Percentiles rank a stretch among this genome's conserved stretches.
Conservation (phyloP, 1,284 basidiomycete genomes). For the Meripilus lineatus region DNA sequence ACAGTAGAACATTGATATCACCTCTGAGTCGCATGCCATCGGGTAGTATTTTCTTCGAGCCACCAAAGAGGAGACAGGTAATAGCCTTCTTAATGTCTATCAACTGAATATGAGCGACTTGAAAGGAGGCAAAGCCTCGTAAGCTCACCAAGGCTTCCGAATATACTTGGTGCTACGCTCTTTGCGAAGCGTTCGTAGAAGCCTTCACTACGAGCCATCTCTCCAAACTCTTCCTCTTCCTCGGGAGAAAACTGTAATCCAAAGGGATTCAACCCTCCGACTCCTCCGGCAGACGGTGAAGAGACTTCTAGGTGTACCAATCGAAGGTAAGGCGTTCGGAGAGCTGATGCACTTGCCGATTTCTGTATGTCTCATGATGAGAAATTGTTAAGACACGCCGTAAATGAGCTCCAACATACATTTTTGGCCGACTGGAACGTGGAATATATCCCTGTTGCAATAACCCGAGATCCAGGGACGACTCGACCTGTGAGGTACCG, state of each 20-base stretch:
- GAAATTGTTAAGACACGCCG: background rate
- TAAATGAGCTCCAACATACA: conserved; percentile 36
- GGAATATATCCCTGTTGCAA: conserved; percentile 96
- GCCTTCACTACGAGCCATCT: conserved; percentile 84
- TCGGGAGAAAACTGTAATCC: conserved; percentile 88
- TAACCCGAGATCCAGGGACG: conserved; percentile 90
- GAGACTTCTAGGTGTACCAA: conserved; percentile 89
- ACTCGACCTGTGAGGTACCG: conserved; percentile 87
- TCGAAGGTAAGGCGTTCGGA: conserved; percentile 93
- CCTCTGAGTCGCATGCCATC: conserved; percentile 97
- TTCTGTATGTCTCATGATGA: conserved; percentile 47
- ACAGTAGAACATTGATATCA: conserved; percentile 95
- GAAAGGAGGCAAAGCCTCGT: background rate
- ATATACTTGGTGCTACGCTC: conserved; percentile 97
- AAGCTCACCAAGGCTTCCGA: conserved; percentile 79
- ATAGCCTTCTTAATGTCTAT: conserved; percentile 98
- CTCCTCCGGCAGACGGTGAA: conserved; percentile 67
- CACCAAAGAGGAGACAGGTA: conserved; percentile 91
- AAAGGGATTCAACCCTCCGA: conserved; percentile 69
- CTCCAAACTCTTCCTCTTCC: conserved; percentile 94
- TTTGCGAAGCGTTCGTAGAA: conserved; percentile 94
- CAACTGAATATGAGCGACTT: conserved; percentile 7
- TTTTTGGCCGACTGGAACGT: conserved; percentile 88
- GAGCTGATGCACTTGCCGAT: conserved; percentile 64
- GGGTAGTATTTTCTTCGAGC: conserved; percentile 96